These are phyloP conservation scores for Zizania palustris DNA, from an alignment of 202 grass and related monocot genomes.

Conservation along the genomic window DNA sequence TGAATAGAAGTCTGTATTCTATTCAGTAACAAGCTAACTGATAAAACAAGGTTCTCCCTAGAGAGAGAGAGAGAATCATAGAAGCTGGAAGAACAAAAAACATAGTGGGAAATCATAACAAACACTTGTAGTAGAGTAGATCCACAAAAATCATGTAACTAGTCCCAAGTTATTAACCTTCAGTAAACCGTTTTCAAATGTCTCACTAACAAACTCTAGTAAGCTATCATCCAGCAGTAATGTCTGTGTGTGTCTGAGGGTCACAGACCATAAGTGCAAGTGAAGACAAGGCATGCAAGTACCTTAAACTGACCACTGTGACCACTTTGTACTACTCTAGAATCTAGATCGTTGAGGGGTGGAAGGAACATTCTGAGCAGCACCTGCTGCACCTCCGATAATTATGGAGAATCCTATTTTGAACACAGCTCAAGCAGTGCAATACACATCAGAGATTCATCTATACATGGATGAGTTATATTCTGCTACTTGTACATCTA, in stretches of 20 bases:
- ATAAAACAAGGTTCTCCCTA: not conserved
- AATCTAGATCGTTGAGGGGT: not conserved
- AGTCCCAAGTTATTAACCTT: not conserved
- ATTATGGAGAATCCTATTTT: not conserved
- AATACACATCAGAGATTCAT: not conserved
- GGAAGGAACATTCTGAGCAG: not conserved
- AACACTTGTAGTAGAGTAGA: not conserved
- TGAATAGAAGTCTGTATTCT: not conserved
- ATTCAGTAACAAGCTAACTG: conserved; percentile 12
- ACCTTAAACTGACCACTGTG: not conserved
- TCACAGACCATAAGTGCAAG: not conserved
- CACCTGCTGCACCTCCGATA: not conserved
- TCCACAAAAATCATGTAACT: not conserved
- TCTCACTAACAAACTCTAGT: conserved; percentile 1
- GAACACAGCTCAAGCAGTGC: not conserved
- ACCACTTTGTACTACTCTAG: not conserved
- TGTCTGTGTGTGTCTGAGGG: not conserved
- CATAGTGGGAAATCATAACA: not conserved
- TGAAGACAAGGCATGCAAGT: not conserved
- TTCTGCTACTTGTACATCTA: not conserved
- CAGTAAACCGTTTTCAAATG: conserved; percentile 15
- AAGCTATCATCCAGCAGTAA: not conserved
- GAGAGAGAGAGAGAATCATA: not conserved
- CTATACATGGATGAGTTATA: no score
- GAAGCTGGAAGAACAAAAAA: not conserved